Evolutionary conservation across 306 rosid species (phyloP).

Genomic region (Lathyrus aphaca): DNA sequence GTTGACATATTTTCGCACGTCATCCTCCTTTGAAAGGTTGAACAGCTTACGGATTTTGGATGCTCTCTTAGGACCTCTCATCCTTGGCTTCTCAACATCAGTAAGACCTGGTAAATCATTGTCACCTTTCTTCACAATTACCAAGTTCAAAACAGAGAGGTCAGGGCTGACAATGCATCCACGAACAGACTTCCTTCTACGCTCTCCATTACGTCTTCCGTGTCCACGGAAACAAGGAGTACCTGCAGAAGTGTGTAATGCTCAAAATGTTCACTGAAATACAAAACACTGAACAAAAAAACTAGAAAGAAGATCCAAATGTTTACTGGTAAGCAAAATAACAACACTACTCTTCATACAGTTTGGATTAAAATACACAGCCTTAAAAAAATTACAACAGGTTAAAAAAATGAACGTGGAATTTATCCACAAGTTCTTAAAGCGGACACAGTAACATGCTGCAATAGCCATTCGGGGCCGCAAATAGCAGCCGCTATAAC

Average conservation of each 20-base stretch:
- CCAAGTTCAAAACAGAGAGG: constrained; percentile 51
- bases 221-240: constrained; percentile 51
- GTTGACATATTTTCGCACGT: constrained; percentile 48
- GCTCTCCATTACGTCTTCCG: constrained; percentile 52
- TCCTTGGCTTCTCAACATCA: constrained; percentile 49
- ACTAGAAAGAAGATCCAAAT: too few species aligned
- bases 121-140: constrained; percentile 48
- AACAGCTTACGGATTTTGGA: constrained; percentile 48
- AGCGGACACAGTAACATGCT: too few species aligned
- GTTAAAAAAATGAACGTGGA: too few species aligned
- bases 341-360: too few species aligned
- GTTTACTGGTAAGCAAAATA: too few species aligned
- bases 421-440: too few species aligned
- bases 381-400: too few species aligned
- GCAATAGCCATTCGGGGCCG: too few species aligned
- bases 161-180: constrained; percentile 52
- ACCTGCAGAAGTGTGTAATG: constrained; percentile 26
- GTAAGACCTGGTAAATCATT: constrained; percentile 45
- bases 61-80: constrained; percentile 51
- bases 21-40: constrained; percentile 48
- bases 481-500: too few species aligned
- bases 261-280: neutral
- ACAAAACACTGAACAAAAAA: too few species aligned
- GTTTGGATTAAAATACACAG: too few species aligned
- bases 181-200: constrained; percentile 49